Conservation (phyloP, 306 rosid genomes). For the Citrullus amarus region DNA sequence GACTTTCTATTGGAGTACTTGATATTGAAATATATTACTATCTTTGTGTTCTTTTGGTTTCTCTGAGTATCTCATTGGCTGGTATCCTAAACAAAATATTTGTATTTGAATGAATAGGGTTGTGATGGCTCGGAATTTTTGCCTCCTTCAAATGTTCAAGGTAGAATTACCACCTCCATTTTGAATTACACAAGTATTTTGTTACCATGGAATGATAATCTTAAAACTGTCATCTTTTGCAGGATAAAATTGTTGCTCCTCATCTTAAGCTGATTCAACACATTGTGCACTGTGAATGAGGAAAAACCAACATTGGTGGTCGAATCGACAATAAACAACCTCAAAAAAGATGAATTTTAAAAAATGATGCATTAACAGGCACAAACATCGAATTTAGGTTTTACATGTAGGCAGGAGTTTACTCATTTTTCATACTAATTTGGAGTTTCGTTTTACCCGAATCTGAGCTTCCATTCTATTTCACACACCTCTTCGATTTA, state of each 20-base stretch:
- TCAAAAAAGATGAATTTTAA: slow-evolving; percentile 57
- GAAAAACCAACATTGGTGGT: slow-evolving; percentile 18
- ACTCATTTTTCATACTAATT: not conserved
- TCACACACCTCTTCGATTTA: not conserved
- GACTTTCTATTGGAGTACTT: too few relatives aligned
- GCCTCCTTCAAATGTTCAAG: slow-evolving; percentile 69
- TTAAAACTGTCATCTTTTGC: not conserved
- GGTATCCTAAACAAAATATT: not conserved
- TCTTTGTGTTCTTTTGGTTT: too few relatives aligned
- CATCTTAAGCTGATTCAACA: slow-evolving; percentile 40
- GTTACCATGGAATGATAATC: slow-evolving; percentile 1
- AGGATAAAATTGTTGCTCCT: slow-evolving; percentile 68
- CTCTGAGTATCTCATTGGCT: too few relatives aligned
- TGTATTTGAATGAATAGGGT: slow-evolving; percentile 40
- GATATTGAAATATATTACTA: too few relatives aligned
- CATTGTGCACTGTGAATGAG: slow-evolving; percentile 34
- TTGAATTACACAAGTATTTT: not conserved
- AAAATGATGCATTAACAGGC: slow-evolving; percentile 5
- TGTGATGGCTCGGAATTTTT: slow-evolving; percentile 66
- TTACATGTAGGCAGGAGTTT: not conserved
- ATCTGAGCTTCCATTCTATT: not conserved
- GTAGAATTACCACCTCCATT: slow-evolving; percentile 25
- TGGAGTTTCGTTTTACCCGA: not conserved
- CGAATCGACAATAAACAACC: slow-evolving; percentile 22
- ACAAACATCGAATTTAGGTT: not conserved